Evolutionary conservation across 2,329 filamentous ascomycete genomes (phyloP), one percentile per base, ranked within the genome.

Genomic region (Dothideomycetes sp.): DNA sequence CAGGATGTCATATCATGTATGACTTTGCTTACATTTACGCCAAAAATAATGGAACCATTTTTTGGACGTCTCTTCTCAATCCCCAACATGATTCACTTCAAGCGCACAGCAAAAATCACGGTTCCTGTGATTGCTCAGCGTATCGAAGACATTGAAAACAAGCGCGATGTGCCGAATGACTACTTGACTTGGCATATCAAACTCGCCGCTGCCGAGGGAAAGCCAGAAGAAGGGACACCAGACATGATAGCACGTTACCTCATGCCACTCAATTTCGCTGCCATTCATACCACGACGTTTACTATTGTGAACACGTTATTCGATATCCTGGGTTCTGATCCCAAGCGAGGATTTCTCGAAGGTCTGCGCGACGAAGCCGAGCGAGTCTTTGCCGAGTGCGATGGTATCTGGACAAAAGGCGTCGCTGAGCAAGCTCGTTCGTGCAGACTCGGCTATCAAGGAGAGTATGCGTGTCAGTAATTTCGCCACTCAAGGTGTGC

Each of bases 171-270:
- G 5, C 70, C 72, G 0, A 71, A 76, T 33, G 73, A 77, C 56
- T 74, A 70, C 49, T 57, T 78, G 19, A 74, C 69, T 4, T 79
- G 74, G 75, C 61, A 64, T 32, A 73, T 78, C 42, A 64, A 68
- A 12, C 63, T 68, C 17, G 73, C 74, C 12, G 56, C 56, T 23
- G 58, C 59, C 1, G 72, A 76, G 39, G 60, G 59, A 5, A 53
- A 56, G 12, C 28, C 16, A 5, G 52, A 58, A 11, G 71, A 77
- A 42, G 61, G 73, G 16, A 56, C 68, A 17, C 64, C 73, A 0
- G 51, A 59, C 3, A 62, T 64, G 29, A 65, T 78, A 12, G 69
- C 71, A 2, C 65, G 69, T 45, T 63, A 70, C 11, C 54, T 78
- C 4, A 57, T 78, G 24, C 70, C 73, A 0, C 59, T 78, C 30